Percentiles rank a stretch among this genome's conserved stretches.
phyloP scores from a whole-genome alignment of 768 basidiomycete species.

The Tricholoma furcatifolium region DNA sequence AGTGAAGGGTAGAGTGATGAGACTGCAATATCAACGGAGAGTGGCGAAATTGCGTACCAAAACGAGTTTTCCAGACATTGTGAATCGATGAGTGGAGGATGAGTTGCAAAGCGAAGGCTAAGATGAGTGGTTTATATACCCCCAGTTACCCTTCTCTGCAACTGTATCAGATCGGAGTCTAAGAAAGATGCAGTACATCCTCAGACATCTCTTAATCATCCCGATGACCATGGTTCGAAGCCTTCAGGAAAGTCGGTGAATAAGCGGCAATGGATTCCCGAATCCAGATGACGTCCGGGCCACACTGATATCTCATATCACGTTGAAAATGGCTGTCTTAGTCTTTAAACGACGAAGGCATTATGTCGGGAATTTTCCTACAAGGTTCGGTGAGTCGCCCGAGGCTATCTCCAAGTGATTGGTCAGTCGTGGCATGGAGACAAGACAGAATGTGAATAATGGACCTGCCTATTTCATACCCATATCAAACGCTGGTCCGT shows the following conservation, averaged over 20 bases:
- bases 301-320: no score
- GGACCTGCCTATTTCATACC: no score
- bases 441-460: no score
- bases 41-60: slow-evolving; percentile 11
- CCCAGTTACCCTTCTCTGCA: slow-evolving; percentile 1
- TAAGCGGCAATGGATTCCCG: neutral
- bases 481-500: no score
- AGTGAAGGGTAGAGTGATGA: neutral
- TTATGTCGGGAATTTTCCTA: no score
- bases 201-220: slow-evolving; percentile 4
- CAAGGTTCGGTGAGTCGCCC: no score
- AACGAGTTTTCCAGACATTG: slow-evolving; percentile 21
- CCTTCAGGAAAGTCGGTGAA: neutral
- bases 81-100: slow-evolving; percentile 2
- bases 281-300: no score
- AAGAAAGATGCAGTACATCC: neutral
- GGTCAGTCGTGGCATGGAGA: no score
- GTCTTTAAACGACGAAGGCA: no score
- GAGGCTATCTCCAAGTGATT: no score
- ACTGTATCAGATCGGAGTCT: neutral
- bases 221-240: slow-evolving; percentile 1
- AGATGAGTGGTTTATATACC: slow-evolving; percentile 5
- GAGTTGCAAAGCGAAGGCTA: neutral
- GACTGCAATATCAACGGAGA: neutral
- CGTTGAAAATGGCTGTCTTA: no score